Base-by-base conservation (phyloP, 75 land plant genomes). In the Sequoia sempervirens region DNA sequence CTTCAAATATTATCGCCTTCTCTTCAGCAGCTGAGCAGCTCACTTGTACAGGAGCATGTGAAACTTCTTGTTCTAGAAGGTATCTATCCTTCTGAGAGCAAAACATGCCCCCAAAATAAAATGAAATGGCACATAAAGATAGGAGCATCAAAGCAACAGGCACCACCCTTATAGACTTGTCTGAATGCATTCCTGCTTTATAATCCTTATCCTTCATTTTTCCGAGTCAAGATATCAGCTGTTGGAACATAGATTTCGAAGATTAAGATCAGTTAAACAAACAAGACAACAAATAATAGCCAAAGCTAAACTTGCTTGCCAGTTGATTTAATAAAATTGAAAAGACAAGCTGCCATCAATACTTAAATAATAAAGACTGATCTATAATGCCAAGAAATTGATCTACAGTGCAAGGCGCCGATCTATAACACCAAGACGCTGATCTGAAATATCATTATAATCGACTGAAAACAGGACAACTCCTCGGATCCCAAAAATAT, bases 71-170 rank as follows among this genome's bases (percentile, higher is more conserved):
- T 80, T 74, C 82, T 4, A 41, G 17, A 26, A 83, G 43, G n/a
- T 87, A 38, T 82, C 53, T 84, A 36, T 89, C 52, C 85, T 87
- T 95, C 50, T 89, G 92, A 11, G 93, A 88, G 83, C 88, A 90
- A 81, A 90, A 94, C 8, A 94, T 90, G 41, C 94, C 94, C 23
- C 97, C 97, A 75, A 95, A 93, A 69, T 95, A 95, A 83, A 95
- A 95, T 45, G 94, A 95, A 83, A 95, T 84, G 58, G 92, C 93
- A 84, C 97, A 95, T 37, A 95, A 86, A 23, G 86, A 86, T 37
- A 92, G 23, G 30, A 94, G 72, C 78, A 90, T 80, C 5, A 95
- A 58, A 66, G 86, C 73, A 81, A 89, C 74, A 56, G 97, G 93
- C 20, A 95, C 81, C 26, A 83, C 45, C 84, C 88, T 81, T 1